Evolutionary conservation across 2,329 filamentous ascomycete genomes (phyloP).

Genomic region (Tolypocladium tropicale): DNA sequence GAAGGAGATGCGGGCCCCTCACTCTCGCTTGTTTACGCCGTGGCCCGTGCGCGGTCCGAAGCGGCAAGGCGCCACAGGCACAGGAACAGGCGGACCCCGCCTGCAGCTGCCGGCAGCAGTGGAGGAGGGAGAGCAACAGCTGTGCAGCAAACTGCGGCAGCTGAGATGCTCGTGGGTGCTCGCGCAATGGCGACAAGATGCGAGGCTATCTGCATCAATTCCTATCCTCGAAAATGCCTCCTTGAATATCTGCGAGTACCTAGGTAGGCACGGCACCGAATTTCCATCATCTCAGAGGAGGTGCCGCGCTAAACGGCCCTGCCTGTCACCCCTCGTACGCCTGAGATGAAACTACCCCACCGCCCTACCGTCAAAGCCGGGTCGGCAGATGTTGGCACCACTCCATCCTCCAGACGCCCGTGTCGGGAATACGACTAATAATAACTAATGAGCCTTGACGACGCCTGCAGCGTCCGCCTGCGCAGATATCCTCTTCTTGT

Average conservation of each 20-base stretch:
- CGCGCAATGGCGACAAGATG: not conserved
- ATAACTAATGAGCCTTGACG: conserved; percentile 51
- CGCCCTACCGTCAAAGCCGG: not conserved
- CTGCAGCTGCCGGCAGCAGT: not conserved
- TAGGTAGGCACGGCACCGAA: too few species aligned
- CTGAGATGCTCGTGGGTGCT: not conserved
- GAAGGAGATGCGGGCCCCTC: conserved; percentile 13
- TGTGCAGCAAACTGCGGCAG: not conserved
- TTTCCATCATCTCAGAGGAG: too few species aligned
- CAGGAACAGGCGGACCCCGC: not conserved
- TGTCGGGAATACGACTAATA: not conserved
- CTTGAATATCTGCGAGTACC: not conserved
- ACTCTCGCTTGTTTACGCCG: conserved; percentile 24
- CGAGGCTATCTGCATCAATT: not conserved
- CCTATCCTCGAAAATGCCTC: too few species aligned
- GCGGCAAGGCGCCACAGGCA: conserved; percentile 13
- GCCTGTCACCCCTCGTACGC: not conserved
- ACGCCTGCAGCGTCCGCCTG: conserved; percentile 86
- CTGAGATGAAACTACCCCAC: not conserved
- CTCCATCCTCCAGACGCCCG: not conserved
- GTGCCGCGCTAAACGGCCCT: not conserved
- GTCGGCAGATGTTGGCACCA: not conserved
- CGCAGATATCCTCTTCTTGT: conserved; percentile 91
- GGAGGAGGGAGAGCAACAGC: too few species aligned
- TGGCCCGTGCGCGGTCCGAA: conserved; percentile 18